Base-by-base conservation (phyloP, 2,329 filamentous ascomycete species). In the Fonsecaea erecta region DNA sequence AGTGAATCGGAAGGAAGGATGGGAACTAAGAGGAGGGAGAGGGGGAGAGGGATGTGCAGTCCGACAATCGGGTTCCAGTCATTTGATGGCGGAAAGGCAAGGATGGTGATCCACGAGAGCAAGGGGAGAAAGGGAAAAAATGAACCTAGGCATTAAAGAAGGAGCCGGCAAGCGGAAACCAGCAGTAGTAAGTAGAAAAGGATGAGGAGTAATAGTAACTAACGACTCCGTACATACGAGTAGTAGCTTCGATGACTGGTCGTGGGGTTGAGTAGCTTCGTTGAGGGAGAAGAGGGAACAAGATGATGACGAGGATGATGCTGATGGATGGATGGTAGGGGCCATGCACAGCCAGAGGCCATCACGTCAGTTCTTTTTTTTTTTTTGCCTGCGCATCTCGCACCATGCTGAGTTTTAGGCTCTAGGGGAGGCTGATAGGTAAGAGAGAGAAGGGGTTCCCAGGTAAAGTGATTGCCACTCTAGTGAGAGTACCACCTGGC, bases 1-100 rank as follows among this genome's bases (percentile, higher is more conserved):
- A 48, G 21, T 48, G 43, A 48, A 48, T 48, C 43, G 43, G 43
- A 48, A 48, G 43, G 43, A 24, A 24, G 43, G 43, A 24, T 24
- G 43, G 43, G 24, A 48, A 3, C 5, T 24, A 24, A 48, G 43
- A 48, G 21, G 18, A 48, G 43, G 8, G 28, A 9, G 18, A 48
- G 43, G 8, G 28, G 18, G 18, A 48, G 43, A 48, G 43, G 43
- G 43, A 14, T 5, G 43, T 24, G 12, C 18, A 12, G 18, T 48
- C 43, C 8, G 21, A 16, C 43, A 48, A 24, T 12, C 14, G 37
- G 37, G 35, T 37, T 40, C 18, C 16, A 48, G 43, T 48, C 43
- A 24, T 7, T 48, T 24, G 43, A 24, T 48, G 43, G 37, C 37
- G 12, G 24, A 48, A 48, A 48, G 43, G n/a, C 43, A 11, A 48